Evolutionary conservation across 1,139 yeast genomes (phyloP), one percentile per base, ranked within the genome.

Genomic region (Geotrichum carabidarum): DNA sequence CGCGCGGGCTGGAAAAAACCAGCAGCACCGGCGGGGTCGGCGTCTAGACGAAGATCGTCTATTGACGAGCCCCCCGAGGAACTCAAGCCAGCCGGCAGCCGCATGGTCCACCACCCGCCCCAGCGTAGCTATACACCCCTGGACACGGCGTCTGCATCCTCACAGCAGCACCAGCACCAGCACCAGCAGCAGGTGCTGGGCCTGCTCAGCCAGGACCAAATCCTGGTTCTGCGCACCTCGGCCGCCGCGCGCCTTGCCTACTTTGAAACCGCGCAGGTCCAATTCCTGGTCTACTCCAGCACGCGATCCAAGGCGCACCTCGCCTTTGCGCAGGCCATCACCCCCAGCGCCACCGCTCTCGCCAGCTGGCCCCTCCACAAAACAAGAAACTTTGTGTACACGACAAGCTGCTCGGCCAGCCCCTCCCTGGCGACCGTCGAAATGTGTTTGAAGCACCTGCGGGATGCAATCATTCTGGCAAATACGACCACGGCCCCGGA

Each of bases 191-290:
- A 18, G 18, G 18, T 18, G 9, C 46, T 30, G 18, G 51, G 51
- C 3, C 48, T 50, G 11, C 17, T 50, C n/a, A 34, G 43, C 27
- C 42, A 38, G 2, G 38, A 42, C 17, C 48, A 45, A 7, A 43
- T 40, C 11, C 35, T 37, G 11, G 42, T 47, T 1, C 38, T 53
- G 9, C 45, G 50, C 14, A 50, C 45, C 38, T 45, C 43, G 22
- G 43, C 36, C 9, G 30, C 18, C 15, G 30, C 40, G 41, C 48
- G 50, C 6, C n/a, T 8, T 6, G 40, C 32, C 8, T 49, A 27
- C 43, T 53, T 50, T 38, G 53, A 40, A 12, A 15, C 43, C 17
- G 34, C 43, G 14, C 54, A 51, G 34, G 34, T 51, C 37, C 43
- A 47, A 31, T 46, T 51, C 14, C 43, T 51, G 15, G 41, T 41